phyloP scores from a whole-genome alignment of 305 asterid species.

The Fraxinus dipetala region DNA sequence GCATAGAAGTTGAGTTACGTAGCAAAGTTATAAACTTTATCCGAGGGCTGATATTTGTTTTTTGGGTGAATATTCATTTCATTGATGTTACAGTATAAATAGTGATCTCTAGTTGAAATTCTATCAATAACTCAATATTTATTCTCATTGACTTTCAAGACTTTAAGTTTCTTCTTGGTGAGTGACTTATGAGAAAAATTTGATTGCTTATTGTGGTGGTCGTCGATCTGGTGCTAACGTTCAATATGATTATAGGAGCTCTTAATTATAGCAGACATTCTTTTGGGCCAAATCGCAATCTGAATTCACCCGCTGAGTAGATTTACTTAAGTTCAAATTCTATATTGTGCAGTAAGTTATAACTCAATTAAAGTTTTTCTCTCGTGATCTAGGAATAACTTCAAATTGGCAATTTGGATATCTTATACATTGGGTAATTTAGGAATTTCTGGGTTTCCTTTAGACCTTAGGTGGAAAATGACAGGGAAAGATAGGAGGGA shows the following conservation, averaged over 20 bases:
- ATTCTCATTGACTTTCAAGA: not conserved
- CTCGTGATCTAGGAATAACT: not conserved
- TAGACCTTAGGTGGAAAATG: not conserved
- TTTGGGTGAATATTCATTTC: not conserved
- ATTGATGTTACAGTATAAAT: not conserved
- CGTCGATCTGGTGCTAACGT: slow-evolving; percentile 8
- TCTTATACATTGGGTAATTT: not conserved
- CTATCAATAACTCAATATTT: not conserved
- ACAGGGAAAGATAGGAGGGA: not conserved
- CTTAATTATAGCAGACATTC: not conserved
- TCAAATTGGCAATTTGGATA: not conserved
- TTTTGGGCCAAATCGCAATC: not conserved
- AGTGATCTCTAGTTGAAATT: not conserved
- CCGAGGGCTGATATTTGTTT: not conserved
- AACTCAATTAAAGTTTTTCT: not conserved
- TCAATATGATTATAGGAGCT: not conserved
- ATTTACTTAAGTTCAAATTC: not conserved
- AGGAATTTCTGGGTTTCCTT: not conserved
- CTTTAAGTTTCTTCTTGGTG: not conserved
- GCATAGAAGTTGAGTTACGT: not conserved
- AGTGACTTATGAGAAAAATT: not conserved
- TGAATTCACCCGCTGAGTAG: not conserved
- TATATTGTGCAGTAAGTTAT: not conserved
- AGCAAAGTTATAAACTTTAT: not conserved
- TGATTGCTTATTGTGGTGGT: not conserved